These are phyloP conservation scores for Stramenopiles sp. DNA, from an alignment of 352 stramenopile genomes.

Conservation along the genomic window DNA sequence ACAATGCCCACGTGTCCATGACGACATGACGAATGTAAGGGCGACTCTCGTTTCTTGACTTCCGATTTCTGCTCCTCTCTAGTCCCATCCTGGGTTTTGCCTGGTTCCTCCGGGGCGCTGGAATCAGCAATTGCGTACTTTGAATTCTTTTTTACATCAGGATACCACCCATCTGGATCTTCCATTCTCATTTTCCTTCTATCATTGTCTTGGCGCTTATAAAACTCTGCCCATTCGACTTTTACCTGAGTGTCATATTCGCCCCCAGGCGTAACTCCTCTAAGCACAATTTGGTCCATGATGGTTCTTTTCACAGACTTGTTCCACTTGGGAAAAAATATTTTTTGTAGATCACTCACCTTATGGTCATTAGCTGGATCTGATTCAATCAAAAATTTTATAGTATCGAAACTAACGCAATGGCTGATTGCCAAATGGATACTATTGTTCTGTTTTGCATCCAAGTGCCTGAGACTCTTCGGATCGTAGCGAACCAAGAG, in stretches of 20 bases:
- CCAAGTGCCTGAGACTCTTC: too few species aligned
- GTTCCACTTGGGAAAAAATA: not conserved
- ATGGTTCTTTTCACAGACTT: not conserved
- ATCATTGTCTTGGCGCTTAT: not conserved
- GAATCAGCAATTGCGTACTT: too few species aligned
- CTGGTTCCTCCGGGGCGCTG: not conserved
- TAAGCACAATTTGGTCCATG: not conserved
- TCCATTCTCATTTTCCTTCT: not conserved
- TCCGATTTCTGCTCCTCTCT: not conserved
- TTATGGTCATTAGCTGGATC: not conserved
- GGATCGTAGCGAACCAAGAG: too few species aligned
- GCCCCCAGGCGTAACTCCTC: not conserved
- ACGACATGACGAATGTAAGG: not conserved
- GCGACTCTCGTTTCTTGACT: not conserved
- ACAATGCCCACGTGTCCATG: not conserved
- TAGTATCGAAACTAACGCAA: too few species aligned
- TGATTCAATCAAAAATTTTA: not conserved
- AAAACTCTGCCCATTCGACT: not conserved
- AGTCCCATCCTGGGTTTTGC: not conserved
- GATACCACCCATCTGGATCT: not conserved
- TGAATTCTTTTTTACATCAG: not conserved
- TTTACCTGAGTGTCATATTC: not conserved
- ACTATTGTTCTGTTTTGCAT: too few species aligned
- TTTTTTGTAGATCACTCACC: not conserved
- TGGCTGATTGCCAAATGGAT: too few species aligned